phyloP scores from a whole-genome alignment of 306 rosid species.

The Canavalia ensiformis region DNA sequence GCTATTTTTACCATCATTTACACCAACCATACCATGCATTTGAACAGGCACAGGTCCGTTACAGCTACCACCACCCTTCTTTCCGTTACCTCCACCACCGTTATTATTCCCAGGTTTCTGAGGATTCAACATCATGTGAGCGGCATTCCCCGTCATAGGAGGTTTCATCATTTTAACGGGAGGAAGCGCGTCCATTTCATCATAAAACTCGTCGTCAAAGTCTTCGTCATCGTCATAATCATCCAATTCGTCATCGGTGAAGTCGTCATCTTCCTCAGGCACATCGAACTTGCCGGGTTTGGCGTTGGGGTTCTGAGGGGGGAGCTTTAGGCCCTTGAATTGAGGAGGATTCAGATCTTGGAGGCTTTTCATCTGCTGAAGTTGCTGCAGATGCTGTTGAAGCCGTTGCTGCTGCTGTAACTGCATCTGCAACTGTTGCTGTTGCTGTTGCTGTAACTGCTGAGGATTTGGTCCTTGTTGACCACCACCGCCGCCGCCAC shows the following conservation, averaged over 20 bases:
- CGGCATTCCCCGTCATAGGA: slow-evolving; percentile 49
- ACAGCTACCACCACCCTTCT: slow-evolving; percentile 45
- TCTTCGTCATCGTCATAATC: slow-evolving; percentile 47
- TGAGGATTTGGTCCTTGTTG: slow-evolving; percentile 55
- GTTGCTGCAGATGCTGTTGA: slow-evolving; percentile 62
- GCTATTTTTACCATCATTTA: slow-evolving; percentile 45
- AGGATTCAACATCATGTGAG: slow-evolving; percentile 62
- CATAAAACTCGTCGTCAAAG: slow-evolving; percentile 60
- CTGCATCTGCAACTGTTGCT: slow-evolving; percentile 39
- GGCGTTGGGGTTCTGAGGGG: slow-evolving; percentile 54
- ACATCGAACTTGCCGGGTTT: slow-evolving; percentile 67
- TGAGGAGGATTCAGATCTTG: slow-evolving; percentile 83
- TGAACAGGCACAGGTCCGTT: slow-evolving; percentile 46
- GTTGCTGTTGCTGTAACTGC: slow-evolving; percentile 48
- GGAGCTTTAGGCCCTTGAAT: slow-evolving; percentile 64
- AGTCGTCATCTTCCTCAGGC: slow-evolving; percentile 65
- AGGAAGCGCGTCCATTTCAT: slow-evolving; percentile 65
- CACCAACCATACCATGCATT: slow-evolving; percentile 47
- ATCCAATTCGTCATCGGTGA: slow-evolving; percentile 61
- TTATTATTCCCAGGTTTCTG: slow-evolving; percentile 55
- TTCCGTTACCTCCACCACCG: slow-evolving; percentile 53
- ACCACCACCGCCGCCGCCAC: slow-evolving; percentile 39
- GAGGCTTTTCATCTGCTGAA: slow-evolving; percentile 77
- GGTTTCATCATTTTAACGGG: slow-evolving; percentile 59
- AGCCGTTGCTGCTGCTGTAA: slow-evolving; percentile 54